Base-by-base conservation (phyloP, 768 basidiomycete genomes). In the Collybia sp. region DNA sequence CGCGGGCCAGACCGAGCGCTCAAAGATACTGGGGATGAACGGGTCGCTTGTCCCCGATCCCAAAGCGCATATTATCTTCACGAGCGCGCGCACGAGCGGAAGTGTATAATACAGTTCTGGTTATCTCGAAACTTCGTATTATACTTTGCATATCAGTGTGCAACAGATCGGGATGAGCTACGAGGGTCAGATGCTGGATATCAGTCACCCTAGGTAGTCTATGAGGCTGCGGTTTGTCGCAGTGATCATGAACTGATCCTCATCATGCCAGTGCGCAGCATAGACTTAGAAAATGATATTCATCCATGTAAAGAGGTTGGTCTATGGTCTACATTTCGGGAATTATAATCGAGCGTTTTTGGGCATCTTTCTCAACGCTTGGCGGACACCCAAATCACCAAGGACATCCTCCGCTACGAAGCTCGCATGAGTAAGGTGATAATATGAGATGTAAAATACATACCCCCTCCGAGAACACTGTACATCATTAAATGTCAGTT, bases 231-330 rank as follows among this genome's bases (percentile, higher is more conserved):
- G n/a, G n/a, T n/a, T n/a, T n/a, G n/a, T n/a, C 25, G 25, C 8
- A 8, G 8, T 25, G 8, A 25, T 25, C 25, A 8, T 25, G 25
- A 3, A 25, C 25, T 25, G 25, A 25, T n/a, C n/a, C n/a, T n/a
- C n/a, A n/a, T 90, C 87, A 38, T 79, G 73, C 25, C 83, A 75
- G 61, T 91, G 88, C 34, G n/a, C n/a, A n/a, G n/a, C n/a, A n/a
- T n/a, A n/a, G n/a, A n/a, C n/a, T n/a, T n/a, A n/a, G n/a, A n/a
- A 25, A 25, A 25, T 25, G 25, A 43, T 11, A 18, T n/a, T 16
- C 16, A 16, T 43, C 6, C 30, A 30, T 30, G 20, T 30, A 16
- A 6, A 38, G 12, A 16, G 19, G 18, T 12, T 11, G 32, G 17
- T 13, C 10, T 19, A 3, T 13, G 30, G n/a, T n/a, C 39, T 37